phyloP scores from a whole-genome alignment of 768 basidiomycete genomes.

The Psilocybe cyanescens region DNA sequence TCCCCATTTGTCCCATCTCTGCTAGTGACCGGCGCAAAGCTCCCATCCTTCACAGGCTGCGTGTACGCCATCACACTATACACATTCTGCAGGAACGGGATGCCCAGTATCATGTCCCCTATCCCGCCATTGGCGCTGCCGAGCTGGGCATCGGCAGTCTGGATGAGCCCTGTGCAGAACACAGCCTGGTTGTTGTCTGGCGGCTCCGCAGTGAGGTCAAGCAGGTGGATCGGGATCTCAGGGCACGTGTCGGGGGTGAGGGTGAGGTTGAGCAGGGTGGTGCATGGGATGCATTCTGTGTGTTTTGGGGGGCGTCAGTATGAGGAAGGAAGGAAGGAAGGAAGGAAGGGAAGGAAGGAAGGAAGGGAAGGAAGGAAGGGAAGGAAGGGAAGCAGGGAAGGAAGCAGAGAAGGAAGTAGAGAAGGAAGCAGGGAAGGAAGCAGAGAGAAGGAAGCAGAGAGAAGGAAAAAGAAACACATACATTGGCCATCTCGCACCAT shows the following conservation, averaged over 20 bases:
- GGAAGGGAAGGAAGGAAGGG: no score
- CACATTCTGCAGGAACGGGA: conserved; percentile 75
- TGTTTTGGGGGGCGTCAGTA: no score
- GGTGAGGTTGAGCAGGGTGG: conserved; percentile 67
- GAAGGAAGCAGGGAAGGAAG: no score
- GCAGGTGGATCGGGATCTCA: conserved; percentile 69
- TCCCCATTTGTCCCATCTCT: conserved; percentile 13
- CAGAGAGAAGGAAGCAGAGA: no score
- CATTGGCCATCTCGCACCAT: no score
- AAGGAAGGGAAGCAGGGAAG: no score
- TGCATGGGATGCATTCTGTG: no score
- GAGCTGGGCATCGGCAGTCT: conserved; percentile 52
- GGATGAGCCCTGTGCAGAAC: conserved; percentile 70
- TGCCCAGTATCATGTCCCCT: conserved; percentile 78
- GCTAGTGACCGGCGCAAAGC: conserved; percentile 37
- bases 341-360: no score
- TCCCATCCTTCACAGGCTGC: conserved; percentile 45
- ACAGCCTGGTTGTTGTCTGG: conserved; percentile 42
- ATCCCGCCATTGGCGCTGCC: conserved; percentile 34
- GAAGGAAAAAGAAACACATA: no score
- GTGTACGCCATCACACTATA: conserved; percentile 80
- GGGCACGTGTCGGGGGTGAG: conserved; percentile 63
- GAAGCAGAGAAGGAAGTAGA: no score
- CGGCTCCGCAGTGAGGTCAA: conserved; percentile 67
- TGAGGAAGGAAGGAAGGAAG: no score